Evolutionary conservation across 768 basidiomycete genomes (phyloP).

Genomic region (Rhodotorula taiwanensis): DNA sequence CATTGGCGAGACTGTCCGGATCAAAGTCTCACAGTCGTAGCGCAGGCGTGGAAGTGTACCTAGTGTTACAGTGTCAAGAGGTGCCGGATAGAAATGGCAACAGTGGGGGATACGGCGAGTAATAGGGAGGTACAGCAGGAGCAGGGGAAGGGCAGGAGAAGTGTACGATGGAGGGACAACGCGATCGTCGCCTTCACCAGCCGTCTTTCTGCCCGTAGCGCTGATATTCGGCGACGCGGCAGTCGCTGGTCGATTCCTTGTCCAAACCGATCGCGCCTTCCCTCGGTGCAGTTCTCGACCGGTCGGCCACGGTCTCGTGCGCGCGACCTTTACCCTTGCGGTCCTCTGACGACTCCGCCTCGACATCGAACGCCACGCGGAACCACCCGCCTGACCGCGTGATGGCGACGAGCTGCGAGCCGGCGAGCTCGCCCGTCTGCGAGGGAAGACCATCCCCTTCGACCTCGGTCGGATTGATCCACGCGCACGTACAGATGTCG

Average conservation of each 20-base stretch:
- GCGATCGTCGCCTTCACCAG: not conserved
- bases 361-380: conserved; percentile 59
- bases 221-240: conserved; percentile 67
- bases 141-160: too few relatives aligned
- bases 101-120: too few relatives aligned
- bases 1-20: conserved; percentile 55
- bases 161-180: too few relatives aligned
- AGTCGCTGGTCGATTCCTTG: conserved; percentile 54
- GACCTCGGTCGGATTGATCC: conserved; percentile 13
- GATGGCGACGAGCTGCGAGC: conserved; percentile 73
- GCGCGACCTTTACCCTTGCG: conserved; percentile 52
- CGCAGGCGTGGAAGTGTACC: too few relatives aligned
- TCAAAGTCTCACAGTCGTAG: conserved; percentile 9
- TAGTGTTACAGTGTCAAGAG: too few relatives aligned
- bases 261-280: conserved; percentile 15
- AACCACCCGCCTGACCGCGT: conserved; percentile 93
- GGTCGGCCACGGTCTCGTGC: not conserved
- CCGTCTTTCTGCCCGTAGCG: conserved; percentile 56
- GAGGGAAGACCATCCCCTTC: too few relatives aligned
- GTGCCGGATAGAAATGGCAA: not conserved
- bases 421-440: conserved; percentile 37
- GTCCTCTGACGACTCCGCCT: not conserved
- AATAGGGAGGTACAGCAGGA: too few relatives aligned
- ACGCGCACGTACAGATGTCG: conserved; percentile 44
- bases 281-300: conserved; percentile 45